phyloP scores from a whole-genome alignment of 441 rosid genomes.

The Raphanus hybrid region DNA sequence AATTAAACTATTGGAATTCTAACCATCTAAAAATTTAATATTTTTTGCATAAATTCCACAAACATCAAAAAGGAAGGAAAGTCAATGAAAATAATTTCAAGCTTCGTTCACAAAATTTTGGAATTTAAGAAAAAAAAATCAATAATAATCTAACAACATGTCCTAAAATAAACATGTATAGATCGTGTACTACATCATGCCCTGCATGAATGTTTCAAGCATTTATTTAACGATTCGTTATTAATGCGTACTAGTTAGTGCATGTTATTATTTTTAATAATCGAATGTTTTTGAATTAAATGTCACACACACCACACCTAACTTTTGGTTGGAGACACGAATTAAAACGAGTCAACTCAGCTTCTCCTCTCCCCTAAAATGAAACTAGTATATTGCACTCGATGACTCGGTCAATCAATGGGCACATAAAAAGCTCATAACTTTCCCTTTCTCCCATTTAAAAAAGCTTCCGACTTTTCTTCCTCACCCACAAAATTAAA shows the following conservation, averaged over 20 bases:
- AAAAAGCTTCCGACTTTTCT: conserved; percentile 26
- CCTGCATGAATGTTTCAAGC: conserved; percentile 34
- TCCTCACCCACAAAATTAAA: conserved; percentile 30
- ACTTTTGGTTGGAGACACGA: conserved; percentile 34
- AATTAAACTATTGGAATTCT: background rate
- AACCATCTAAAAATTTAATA: background rate
- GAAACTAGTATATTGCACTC: conserved; percentile 1
- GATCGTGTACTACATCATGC: conserved; percentile 28
- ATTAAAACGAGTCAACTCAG: conserved; percentile 43
- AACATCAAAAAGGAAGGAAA: background rate
- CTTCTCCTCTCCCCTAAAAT: conserved; percentile 8
- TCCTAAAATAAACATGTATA: background rate
- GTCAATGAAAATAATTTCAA: background rate
- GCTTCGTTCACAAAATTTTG: background rate
- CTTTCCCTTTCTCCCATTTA: conserved; percentile 23
- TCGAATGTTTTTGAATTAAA: conserved; percentile 25
- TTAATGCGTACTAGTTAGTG: conserved; percentile 29
- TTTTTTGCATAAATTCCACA: background rate
- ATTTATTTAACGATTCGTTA: conserved; percentile 24
- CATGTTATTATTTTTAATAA: conserved; percentile 2
- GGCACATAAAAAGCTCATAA: conserved; percentile 26
- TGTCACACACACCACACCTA: background rate
- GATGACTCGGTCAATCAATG: conserved; percentile 36
- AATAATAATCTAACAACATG: conserved; percentile 14
- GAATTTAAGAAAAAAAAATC: background rate